Conservation (phyloP, 306 rosid genomes). For the Cicer cuneatum region DNA sequence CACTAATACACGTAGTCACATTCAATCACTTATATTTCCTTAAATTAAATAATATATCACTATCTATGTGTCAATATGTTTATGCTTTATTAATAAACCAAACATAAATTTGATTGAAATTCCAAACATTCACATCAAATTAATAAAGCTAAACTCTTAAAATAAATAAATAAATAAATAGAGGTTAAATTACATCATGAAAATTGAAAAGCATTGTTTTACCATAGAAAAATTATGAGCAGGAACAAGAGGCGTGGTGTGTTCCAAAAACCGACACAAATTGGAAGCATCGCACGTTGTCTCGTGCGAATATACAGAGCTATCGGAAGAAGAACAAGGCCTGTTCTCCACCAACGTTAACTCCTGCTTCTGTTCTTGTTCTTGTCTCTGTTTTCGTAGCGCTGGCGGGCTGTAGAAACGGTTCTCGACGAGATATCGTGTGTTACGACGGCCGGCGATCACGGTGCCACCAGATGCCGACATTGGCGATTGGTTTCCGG, state of each 20-base stretch:
- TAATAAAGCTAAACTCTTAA: neutral
- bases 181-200: neutral
- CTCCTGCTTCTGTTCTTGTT: slow-evolving; percentile 21
- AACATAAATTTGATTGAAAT: neutral
- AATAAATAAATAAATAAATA: neutral
- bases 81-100: neutral
- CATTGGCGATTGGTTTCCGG: slow-evolving; percentile 50
- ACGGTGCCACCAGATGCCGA: slow-evolving; percentile 59
- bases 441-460: slow-evolving; percentile 46
- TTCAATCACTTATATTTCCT: too few species aligned
- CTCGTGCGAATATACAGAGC: slow-evolving; percentile 56
- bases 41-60: too few species aligned
- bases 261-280: slow-evolving; percentile 74
- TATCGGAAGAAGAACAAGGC: slow-evolving; percentile 52
- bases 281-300: slow-evolving; percentile 50
- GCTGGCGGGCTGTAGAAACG: slow-evolving; percentile 78
- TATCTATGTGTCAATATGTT: too few species aligned
- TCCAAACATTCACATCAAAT: neutral
- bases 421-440: slow-evolving; percentile 52
- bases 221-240: slow-evolving; percentile 67
- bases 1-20: too few species aligned
- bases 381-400: slow-evolving; percentile 58
- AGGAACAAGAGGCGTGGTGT: slow-evolving; percentile 62
- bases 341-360: slow-evolving; percentile 43
- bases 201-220: slow-evolving; percentile 33